Conservation (phyloP, 2,329 filamentous ascomycete species). For the Cadophora gregata region DNA sequence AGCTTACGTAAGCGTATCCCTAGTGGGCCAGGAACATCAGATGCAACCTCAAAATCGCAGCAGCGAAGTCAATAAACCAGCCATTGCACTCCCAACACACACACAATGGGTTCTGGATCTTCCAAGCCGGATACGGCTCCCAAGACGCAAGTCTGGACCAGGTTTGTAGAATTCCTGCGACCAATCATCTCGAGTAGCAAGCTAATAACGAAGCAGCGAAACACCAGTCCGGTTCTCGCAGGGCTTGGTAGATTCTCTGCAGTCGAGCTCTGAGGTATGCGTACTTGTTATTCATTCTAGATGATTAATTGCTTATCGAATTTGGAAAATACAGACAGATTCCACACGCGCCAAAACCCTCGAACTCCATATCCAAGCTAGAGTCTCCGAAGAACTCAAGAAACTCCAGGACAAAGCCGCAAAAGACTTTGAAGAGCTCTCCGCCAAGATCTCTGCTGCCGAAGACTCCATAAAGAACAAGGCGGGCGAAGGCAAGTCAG, state of each 20-base stretch:
- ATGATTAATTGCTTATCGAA: constrained; percentile 18
- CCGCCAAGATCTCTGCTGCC: constrained; percentile 62
- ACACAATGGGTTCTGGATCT: constrained; percentile 42
- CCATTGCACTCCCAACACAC: constrained; percentile 26
- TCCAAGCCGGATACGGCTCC: constrained; percentile 41
- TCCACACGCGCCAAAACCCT: constrained; percentile 80
- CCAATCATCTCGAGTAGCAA: background rate
- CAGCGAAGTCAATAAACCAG: constrained; percentile 20
- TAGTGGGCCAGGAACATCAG: background rate
- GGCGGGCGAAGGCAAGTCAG: constrained; percentile 32
- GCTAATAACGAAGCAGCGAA: constrained; percentile 50
- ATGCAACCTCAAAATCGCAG: constrained; percentile 31
- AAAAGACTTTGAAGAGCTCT: constrained; percentile 70
- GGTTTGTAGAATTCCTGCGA: constrained; percentile 25
- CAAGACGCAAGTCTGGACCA: constrained; percentile 42
- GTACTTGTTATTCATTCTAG: background rate
- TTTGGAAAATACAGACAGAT: constrained; percentile 74
- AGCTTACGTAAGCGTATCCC: background rate
- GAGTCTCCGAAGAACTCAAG: constrained; percentile 84
- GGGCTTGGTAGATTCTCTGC: constrained; percentile 80
- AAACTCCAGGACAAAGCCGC: constrained; percentile 75
- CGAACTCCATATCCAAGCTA: constrained; percentile 87
- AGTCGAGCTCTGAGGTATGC: constrained; percentile 82
- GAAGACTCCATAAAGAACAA: constrained; percentile 27
- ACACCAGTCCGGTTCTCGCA: constrained; percentile 76